Percentiles rank a stretch among this genome's conserved stretches.
These are phyloP conservation scores for Conticribra guillardii DNA, from an alignment of 108 stramenopile species.

Conservation along the genomic window DNA sequence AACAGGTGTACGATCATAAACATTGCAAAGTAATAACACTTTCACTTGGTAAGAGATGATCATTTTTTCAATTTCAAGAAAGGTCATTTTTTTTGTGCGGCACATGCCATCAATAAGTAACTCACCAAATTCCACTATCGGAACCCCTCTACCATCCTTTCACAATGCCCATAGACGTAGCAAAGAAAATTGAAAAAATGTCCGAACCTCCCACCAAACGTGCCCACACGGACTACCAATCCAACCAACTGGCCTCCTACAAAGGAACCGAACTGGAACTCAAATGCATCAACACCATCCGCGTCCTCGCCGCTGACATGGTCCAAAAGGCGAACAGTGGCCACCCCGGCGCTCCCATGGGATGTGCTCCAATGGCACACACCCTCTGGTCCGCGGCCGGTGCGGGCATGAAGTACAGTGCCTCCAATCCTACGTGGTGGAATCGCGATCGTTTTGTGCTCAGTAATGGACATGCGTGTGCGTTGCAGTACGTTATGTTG, in stretches of 20 bases:
- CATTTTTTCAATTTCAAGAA: no score
- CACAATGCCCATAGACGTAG: background rate
- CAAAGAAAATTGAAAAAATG: background rate
- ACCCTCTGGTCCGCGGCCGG: conserved; percentile 75
- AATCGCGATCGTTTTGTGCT: conserved; percentile 98
- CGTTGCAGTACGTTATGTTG: conserved; percentile 97
- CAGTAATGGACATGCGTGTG: conserved; percentile 97
- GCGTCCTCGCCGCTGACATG: conserved; percentile 92
- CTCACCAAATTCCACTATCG: no score
- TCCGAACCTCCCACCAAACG: conserved; percentile 44
- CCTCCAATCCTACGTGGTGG: conserved; percentile 87
- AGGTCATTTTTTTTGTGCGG: no score
- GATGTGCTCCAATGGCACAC: conserved; percentile 98
- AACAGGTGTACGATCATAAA: no score
- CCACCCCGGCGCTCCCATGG: conserved; percentile 99
- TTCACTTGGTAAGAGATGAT: no score
- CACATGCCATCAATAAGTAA: no score
- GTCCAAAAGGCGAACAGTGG: conserved; percentile 94
- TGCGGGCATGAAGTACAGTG: conserved; percentile 64
- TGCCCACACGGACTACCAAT: conserved; percentile 34
- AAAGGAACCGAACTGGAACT: conserved; percentile 69
- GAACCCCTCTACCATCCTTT: no score
- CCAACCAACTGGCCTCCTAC: conserved; percentile 46
- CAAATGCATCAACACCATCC: conserved; percentile 95
- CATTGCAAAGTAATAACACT: no score